Conservation (phyloP, 208 protist species). For the Acanthamoeba sp. region DNA sequence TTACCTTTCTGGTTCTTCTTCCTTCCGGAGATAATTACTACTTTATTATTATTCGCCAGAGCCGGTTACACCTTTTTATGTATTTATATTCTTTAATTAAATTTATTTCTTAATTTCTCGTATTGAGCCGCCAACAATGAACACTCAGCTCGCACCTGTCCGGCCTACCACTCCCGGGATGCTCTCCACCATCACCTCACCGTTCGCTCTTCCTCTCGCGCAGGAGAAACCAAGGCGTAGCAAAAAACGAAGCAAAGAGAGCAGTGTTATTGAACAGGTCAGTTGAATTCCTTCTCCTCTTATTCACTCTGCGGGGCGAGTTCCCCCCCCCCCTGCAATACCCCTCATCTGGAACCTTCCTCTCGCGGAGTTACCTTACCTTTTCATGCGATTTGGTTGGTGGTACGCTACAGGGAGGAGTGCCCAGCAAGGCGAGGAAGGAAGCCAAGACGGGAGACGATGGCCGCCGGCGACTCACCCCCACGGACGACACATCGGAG, state of each 20-base stretch:
- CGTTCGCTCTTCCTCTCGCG: background rate
- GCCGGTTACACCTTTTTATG: too few species aligned
- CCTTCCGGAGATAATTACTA: background rate
- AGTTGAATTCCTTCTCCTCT: background rate
- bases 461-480: background rate
- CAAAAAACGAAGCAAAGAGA: background rate
- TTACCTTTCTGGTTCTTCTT: background rate
- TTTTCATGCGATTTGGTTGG: background rate
- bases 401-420: background rate
- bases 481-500: background rate
- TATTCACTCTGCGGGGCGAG: background rate
- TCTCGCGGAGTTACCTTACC: background rate
- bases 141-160: background rate
- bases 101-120: background rate
- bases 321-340: too few species aligned
- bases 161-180: background rate
- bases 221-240: constrained; percentile 35
- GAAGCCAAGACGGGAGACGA: background rate
- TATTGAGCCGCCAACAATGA: too few species aligned
- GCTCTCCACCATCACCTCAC: background rate
- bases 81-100: too few species aligned
- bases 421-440: background rate
- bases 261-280: background rate
- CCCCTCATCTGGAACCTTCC: too few species aligned
- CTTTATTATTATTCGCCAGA: too few species aligned